Evolutionary conservation across 305 asterid species (phyloP).

Genomic region (Solanum chacoense): DNA sequence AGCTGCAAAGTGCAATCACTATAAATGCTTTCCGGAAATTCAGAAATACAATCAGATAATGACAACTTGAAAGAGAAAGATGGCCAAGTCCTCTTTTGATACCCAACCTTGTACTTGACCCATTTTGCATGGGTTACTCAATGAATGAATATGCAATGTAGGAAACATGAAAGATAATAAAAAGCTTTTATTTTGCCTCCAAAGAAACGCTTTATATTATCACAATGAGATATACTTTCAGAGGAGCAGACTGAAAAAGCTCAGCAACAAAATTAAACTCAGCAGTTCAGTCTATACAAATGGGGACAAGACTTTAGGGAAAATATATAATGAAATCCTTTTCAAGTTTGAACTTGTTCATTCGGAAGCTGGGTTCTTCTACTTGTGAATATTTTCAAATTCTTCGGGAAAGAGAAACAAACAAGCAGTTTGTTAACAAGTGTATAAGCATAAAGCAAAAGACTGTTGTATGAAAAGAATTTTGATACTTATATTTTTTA

Average conservation of each 20-base stretch:
- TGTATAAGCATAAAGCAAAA: neutral
- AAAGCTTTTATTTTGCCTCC: neutral
- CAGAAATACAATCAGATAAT: neutral
- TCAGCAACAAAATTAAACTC: neutral
- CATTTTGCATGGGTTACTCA: neutral
- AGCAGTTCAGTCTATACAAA: neutral
- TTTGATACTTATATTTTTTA: constrained; percentile 7
- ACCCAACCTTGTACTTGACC: neutral
- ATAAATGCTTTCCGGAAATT: neutral
- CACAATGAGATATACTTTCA: neutral
- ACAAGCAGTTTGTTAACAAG: neutral
- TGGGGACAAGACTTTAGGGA: neutral
- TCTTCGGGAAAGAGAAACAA: neutral
- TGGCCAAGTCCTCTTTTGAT: neutral
- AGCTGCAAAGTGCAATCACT: constrained; percentile 41
- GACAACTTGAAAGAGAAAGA: constrained; percentile 3
- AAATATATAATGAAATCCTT: neutral
- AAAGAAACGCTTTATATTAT: neutral
- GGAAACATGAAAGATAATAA: neutral
- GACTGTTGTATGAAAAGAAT: neutral
- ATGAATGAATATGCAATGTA: neutral
- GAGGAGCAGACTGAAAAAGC: neutral
- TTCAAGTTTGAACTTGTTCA: neutral
- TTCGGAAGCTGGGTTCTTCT: neutral
- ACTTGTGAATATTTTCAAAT: neutral